Evolutionary conservation across 495 filamentous ascomycete species (phyloP).

Genomic region (Lineolata rhizophorae): DNA sequence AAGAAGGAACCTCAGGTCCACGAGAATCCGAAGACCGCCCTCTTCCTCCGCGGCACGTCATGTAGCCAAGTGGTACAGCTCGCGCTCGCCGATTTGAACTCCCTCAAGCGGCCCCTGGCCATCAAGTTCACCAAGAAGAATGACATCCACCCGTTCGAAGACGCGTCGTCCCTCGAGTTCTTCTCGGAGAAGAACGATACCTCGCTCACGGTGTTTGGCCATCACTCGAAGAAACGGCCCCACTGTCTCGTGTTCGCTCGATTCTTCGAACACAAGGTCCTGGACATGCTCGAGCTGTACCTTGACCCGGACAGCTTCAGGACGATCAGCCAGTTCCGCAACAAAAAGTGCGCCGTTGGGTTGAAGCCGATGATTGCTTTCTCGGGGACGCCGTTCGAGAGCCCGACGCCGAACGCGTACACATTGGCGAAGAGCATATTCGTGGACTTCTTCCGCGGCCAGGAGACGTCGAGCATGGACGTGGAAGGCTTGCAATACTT

Average conservation of each 20-base stretch:
- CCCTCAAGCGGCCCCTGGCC: conserved; percentile 54
- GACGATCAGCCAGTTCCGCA: conserved; percentile 56
- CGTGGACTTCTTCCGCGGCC: conserved; percentile 73
- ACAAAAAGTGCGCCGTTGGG: conserved; percentile 57
- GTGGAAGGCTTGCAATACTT: conserved; percentile 86
- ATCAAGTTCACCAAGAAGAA: conserved; percentile 94
- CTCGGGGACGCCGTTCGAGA: conserved; percentile 66
- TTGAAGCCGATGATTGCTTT: conserved; percentile 76
- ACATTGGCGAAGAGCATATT: conserved; percentile 71
- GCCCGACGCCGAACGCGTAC: conserved; percentile 46
- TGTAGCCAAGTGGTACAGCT: conserved; percentile 59
- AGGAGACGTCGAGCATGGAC: conserved; percentile 54
- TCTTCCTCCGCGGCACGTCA: conserved; percentile 68
- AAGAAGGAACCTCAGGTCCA: conserved; percentile 68
- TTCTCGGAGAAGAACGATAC: conserved; percentile 90
- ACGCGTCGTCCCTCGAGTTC: conserved; percentile 67
- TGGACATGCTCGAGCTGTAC: conserved; percentile 83
- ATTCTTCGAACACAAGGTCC: conserved; percentile 59
- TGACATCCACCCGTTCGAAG: conserved; percentile 81
- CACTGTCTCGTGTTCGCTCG: conserved; percentile 69
- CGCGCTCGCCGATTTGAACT: conserved; percentile 59
- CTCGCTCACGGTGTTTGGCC: conserved; percentile 55
- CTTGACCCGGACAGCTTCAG: conserved; percentile 47
- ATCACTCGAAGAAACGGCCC: conserved; percentile 78
- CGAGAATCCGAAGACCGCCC: conserved; percentile 71